A percentile compares a stretch with the other conserved stretches of the same genome.
Conservation (phyloP, 768 basidiomycete species). For the Pisolithus orientalis region DNA sequence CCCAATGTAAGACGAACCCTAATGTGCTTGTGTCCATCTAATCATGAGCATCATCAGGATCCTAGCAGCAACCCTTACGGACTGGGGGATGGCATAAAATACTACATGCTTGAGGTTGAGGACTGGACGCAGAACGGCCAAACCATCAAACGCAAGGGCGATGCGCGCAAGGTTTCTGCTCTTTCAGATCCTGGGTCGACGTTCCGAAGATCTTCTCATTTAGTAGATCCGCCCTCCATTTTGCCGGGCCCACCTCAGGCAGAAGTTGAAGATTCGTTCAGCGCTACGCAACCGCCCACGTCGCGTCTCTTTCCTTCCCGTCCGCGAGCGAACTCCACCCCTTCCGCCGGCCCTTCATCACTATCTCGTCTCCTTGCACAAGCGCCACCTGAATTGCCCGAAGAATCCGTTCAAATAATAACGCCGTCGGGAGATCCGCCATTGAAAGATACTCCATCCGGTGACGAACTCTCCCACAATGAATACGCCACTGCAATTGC, state of each 20-base stretch:
- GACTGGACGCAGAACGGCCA: conserved; percentile 80
- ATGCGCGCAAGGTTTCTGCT: conserved; percentile 44
- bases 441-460: conserved; percentile 6
- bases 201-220: conserved; percentile 18
- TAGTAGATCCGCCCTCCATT: conserved; percentile 13
- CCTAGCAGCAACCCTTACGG: conserved; percentile 85
- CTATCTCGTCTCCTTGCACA: conserved; percentile 76
- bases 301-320: conserved; percentile 63
- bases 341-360: conserved; percentile 69
- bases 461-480: conserved; percentile 17
- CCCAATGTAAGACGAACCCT: conserved; percentile 43
- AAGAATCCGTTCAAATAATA: conserved; percentile 26
- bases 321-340: conserved; percentile 59
- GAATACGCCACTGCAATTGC: conserved; percentile 4
- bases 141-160: conserved; percentile 51
- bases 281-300: conserved; percentile 56
- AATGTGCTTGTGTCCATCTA: not conserved
- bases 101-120: conserved; percentile 90
- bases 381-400: conserved; percentile 38
- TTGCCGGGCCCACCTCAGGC: conserved; percentile 60
- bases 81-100: conserved; percentile 83
- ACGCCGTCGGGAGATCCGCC: conserved; percentile 24
- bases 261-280: conserved; percentile 71
- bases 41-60: conserved; percentile 41
- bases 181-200: conserved; percentile 35